Evolutionary conservation across 345 rosid genomes (phyloP).

Genomic region (Euphorbia pulcherrima): DNA sequence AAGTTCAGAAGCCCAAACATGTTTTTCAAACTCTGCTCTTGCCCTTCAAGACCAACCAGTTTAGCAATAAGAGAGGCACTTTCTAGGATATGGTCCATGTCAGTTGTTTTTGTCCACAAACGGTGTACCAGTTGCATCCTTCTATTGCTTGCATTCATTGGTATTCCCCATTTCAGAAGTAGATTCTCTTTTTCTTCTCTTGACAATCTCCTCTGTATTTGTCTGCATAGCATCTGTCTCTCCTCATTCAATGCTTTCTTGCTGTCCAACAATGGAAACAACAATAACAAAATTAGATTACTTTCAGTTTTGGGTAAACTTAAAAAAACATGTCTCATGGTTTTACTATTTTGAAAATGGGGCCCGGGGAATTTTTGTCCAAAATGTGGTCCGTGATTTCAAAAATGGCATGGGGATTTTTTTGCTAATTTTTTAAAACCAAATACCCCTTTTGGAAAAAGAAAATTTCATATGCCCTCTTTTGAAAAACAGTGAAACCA

Average conservation of each 20-base stretch:
- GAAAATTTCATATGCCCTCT: too few species aligned
- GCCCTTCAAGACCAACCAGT: constrained; percentile 50
- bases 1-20: constrained; percentile 46
- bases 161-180: constrained; percentile 67
- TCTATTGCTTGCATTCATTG: constrained; percentile 56
- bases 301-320: too few species aligned
- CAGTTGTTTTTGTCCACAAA: constrained; percentile 59
- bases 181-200: constrained; percentile 59
- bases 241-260: constrained; percentile 52
- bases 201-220: constrained; percentile 53
- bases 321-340: too few species aligned
- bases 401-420: too few species aligned
- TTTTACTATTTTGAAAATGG: too few species aligned
- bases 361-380: too few species aligned
- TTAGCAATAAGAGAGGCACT: constrained; percentile 68
- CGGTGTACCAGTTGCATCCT: constrained; percentile 53
- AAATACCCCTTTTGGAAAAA: too few species aligned
- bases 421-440: too few species aligned
- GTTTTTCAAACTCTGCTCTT: constrained; percentile 32
- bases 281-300: background rate
- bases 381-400: too few species aligned
- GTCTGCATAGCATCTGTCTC: constrained; percentile 58
- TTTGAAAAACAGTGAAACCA: too few species aligned
- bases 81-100: constrained; percentile 59
- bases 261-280: constrained; percentile 32